Evolutionary conservation across 2,329 filamentous ascomycete species (phyloP), one percentile per base, ranked within the genome.

Genomic region (Scleromitrula shiraiana): DNA sequence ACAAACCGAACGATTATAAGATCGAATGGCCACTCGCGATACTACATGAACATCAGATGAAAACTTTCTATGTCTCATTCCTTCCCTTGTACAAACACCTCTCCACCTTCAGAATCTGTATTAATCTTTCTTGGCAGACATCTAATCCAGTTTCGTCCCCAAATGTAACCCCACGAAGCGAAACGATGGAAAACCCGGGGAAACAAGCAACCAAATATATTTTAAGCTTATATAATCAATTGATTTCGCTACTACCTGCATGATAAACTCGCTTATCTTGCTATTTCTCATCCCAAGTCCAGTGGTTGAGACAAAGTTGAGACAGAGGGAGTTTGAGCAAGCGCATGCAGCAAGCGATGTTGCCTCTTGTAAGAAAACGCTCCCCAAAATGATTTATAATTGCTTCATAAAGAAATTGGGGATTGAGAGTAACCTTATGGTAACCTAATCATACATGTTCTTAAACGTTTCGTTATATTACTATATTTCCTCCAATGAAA

Each of bases 21-120:
- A 33, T 33, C n/a, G 5, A 33, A 33, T 17, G 30, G 26, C 26
- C 26, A 14, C 4, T 3, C 29, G 9, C n/a, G n/a, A n/a, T n/a
- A n/a, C n/a, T n/a, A n/a, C n/a, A n/a, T n/a, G n/a, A 7, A 47
- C 22, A 47, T 47, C 37, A 41, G 37, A 47, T 41, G 37, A 41
- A 47, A n/a, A 22, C 27, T 14, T 20, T 14, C 17, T 15, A 9
- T 20, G 45, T 47, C 45, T 47, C 45, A 41, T 15, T 12, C 15
- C 19, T 24, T 15, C 29, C 23, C 17, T 35, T 5, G 22, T 9
- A 19, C 8, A 47, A 43, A 47, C 44, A 20, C 14, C 7, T 33
- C 9, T n/a, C 23, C 9, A 23, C 37, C 15, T 47, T 17, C 15
- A 5, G 14, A 9, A 22, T 17, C 15, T n/a, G n/a, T n/a, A n/a